Conservation (phyloP, 169 alveolate genomes). For the Perkinsus marinus region DNA sequence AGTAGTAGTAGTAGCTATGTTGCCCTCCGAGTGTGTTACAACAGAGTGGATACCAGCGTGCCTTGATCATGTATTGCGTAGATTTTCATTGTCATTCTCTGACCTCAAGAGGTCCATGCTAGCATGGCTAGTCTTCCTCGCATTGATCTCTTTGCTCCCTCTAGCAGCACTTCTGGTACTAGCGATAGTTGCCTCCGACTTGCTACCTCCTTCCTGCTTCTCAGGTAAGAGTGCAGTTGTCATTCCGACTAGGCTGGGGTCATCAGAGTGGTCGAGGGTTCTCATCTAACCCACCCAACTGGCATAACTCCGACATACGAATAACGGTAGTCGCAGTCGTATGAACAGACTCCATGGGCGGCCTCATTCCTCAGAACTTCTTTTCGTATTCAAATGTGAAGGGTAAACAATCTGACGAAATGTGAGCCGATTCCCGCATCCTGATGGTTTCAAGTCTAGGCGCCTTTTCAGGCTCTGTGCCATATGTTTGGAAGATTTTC, state of each 20-base stretch:
- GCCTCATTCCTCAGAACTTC: not conserved
- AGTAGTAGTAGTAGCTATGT: too few relatives aligned
- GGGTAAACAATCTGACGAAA: not conserved
- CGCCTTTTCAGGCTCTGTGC: not conserved
- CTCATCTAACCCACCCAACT: too few relatives aligned
- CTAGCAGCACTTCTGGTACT: not conserved
- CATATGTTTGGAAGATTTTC: not conserved
- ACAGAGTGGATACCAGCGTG: too few relatives aligned
- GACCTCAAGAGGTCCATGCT: not conserved
- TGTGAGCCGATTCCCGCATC: not conserved
- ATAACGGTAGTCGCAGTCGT: too few relatives aligned
- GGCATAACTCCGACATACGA: too few relatives aligned
- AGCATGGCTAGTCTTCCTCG: not conserved
- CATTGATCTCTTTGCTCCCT: not conserved
- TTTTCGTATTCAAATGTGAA: not conserved
- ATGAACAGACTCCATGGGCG: too few relatives aligned
- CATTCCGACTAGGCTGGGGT: too few relatives aligned
- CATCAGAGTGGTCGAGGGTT: too few relatives aligned
- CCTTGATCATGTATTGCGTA: not conserved
- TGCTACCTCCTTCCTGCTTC: too few relatives aligned
- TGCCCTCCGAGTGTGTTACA: too few relatives aligned
- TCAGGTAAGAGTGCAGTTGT: too few relatives aligned
- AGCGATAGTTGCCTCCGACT: too few relatives aligned
- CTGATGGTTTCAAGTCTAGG: not conserved
- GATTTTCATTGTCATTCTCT: not conserved